These are phyloP conservation scores for Cadophora sp. DNA, from an alignment of 2,329 filamentous ascomycete species.

Conservation along the genomic window DNA sequence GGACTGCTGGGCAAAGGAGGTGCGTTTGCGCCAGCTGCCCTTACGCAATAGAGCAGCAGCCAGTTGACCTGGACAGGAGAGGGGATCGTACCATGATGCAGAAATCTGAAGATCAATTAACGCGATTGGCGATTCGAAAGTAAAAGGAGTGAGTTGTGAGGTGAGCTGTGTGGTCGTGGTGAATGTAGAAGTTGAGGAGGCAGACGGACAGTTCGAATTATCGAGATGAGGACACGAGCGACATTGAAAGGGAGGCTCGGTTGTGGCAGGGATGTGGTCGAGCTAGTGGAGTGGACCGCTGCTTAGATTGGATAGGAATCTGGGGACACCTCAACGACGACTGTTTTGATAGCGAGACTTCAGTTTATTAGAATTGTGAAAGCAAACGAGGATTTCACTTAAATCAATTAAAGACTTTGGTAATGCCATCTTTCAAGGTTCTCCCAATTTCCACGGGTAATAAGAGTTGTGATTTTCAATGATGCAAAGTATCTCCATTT, in stretches of 20 bases:
- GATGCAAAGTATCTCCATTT: conserved; percentile 32
- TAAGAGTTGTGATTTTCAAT: not conserved
- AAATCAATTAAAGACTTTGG: too few species aligned
- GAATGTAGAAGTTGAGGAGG: conserved; percentile 15
- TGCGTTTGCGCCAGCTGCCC: not conserved
- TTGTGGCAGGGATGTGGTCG: conserved; percentile 24
- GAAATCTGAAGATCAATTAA: not conserved
- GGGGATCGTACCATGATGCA: conserved; percentile 34
- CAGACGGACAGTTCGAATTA: conserved; percentile 20
- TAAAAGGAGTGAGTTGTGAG: conserved; percentile 27
- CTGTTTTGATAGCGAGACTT: not conserved
- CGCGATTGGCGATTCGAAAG: conserved; percentile 17
- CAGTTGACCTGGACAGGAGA: not conserved
- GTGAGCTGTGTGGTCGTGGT: conserved; percentile 20
- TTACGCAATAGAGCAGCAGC: not conserved
- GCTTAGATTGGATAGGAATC: conserved; percentile 15
- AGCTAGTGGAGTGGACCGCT: conserved; percentile 25
- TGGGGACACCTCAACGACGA: not conserved
- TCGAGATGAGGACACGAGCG: conserved; percentile 41
- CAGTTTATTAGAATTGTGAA: not conserved
- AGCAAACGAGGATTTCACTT: not conserved
- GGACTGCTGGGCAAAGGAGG: not conserved
- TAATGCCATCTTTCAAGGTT: not conserved
- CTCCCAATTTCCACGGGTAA: not conserved
- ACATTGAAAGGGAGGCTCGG: conserved; percentile 35